Conservation (phyloP, 768 basidiomycete species). For the Lyophyllum atratum region DNA sequence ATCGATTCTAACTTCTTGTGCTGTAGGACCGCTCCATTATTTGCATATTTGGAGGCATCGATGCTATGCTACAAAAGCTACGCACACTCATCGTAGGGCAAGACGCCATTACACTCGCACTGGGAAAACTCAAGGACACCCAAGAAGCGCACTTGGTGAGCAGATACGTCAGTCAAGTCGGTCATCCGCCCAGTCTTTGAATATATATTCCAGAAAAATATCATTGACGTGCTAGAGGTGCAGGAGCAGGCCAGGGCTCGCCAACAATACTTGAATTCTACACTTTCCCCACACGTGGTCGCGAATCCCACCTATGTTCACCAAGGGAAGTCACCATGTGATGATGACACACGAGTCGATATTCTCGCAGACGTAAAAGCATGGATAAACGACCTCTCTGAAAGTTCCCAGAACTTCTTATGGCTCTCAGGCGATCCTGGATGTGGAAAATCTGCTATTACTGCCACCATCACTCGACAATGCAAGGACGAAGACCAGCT, state of each 20-base stretch:
- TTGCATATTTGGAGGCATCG: neutral
- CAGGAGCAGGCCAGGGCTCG: neutral
- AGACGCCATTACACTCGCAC: neutral
- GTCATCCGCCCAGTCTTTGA: neutral
- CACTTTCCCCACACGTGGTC: neutral
- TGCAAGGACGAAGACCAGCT: slow-evolving; percentile 4
- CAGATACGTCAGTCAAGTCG: neutral
- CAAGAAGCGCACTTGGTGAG: neutral
- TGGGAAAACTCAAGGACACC: neutral
- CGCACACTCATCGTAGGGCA: neutral
- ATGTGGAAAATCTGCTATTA: slow-evolving; percentile 10
- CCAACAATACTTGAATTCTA: neutral
- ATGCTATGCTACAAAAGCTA: neutral
- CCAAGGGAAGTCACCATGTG: neutral
- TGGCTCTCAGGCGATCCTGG: slow-evolving; percentile 5
- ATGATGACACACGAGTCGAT: neutral
- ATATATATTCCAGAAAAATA: neutral
- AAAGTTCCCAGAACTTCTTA: neutral
- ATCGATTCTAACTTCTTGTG: neutral
- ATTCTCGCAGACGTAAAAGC: neutral
- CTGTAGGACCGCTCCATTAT: slow-evolving; percentile 1
- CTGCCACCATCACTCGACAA: slow-evolving; percentile 5
- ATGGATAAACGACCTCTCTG: neutral
- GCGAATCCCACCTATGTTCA: neutral
- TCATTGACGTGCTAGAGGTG: neutral